Evolutionary conservation across 192 early-diverging fungal species (phyloP).

Genomic region (Umbelopsis isabellina): DNA sequence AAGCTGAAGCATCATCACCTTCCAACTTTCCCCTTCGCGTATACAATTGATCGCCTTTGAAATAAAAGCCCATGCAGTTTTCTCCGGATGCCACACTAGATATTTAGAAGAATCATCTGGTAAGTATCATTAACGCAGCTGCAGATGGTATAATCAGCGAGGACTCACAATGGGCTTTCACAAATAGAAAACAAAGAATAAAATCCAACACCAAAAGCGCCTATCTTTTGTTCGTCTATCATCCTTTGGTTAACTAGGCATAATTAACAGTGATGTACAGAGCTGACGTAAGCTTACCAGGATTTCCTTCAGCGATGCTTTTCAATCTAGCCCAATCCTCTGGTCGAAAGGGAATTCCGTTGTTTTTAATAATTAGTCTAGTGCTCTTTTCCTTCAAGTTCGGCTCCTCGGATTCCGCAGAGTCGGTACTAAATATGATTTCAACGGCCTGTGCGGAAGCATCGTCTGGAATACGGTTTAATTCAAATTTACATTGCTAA

Average conservation of each 20-base stretch:
- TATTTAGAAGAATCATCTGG: not conserved
- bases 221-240: slow-evolving; percentile 64
- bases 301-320: slow-evolving; percentile 92
- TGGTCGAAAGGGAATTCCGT: slow-evolving; percentile 77
- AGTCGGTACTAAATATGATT: slow-evolving; percentile 57
- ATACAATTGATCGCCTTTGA: slow-evolving; percentile 85
- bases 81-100: slow-evolving; percentile 68
- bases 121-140: not conserved
- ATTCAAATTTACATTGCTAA: slow-evolving; percentile 41
- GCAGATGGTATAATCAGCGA: not conserved
- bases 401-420: slow-evolving; percentile 36
- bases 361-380: slow-evolving; percentile 74
- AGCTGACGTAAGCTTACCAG: slow-evolving; percentile 59
- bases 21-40: slow-evolving; percentile 67
- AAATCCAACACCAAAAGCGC: slow-evolving; percentile 83
- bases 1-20: slow-evolving; percentile 45
- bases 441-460: slow-evolving; percentile 62
- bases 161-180: slow-evolving; percentile 82
- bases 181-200: slow-evolving; percentile 89
- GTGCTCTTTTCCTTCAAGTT: slow-evolving; percentile 49
- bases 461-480: slow-evolving; percentile 60
- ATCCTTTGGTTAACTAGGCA: not conserved
- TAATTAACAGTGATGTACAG: slow-evolving; percentile 34
- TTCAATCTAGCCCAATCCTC: slow-evolving; percentile 84
- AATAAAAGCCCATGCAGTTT: slow-evolving; percentile 88